Conservation (phyloP, 345 rosid species). For the Melaleuca alternifolia region DNA sequence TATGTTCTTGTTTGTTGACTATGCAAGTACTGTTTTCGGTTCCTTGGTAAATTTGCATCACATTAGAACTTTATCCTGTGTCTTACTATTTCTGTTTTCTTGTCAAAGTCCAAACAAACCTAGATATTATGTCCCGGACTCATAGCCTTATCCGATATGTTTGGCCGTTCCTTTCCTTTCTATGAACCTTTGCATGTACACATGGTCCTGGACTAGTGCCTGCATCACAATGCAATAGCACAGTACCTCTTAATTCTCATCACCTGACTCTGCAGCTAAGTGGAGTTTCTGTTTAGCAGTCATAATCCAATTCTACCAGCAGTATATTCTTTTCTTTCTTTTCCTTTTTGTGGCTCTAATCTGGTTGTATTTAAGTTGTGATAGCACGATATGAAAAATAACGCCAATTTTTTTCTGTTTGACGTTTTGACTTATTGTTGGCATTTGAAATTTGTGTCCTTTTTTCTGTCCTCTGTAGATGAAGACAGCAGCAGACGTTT, state of each 20-base stretch:
- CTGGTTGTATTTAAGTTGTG: neutral
- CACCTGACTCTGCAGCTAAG: neutral
- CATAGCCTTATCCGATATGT: neutral
- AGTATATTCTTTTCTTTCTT: neutral
- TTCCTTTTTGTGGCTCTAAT: neutral
- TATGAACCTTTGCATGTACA: neutral
- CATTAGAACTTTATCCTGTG: neutral
- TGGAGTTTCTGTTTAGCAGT: neutral
- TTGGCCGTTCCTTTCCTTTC: neutral
- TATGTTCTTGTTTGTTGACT: neutral
- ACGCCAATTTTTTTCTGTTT: neutral
- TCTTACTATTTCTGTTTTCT: neutral
- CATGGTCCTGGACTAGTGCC: neutral
- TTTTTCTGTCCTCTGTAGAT: slow-evolving; percentile 33
- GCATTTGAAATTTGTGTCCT: neutral
- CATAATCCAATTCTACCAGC: neutral
- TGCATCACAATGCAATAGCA: neutral
- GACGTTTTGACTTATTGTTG: neutral
- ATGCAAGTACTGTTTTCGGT: neutral
- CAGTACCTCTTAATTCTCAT: neutral
- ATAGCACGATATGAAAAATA: neutral
- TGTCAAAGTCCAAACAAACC: neutral
- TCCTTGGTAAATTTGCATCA: neutral
- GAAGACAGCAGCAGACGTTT: slow-evolving; percentile 92
- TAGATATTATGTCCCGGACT: neutral